Evolutionary conservation across 169 alveolate genomes (phyloP), one percentile per base, ranked within the genome.

Genomic region (Babesia gibsoni): DNA sequence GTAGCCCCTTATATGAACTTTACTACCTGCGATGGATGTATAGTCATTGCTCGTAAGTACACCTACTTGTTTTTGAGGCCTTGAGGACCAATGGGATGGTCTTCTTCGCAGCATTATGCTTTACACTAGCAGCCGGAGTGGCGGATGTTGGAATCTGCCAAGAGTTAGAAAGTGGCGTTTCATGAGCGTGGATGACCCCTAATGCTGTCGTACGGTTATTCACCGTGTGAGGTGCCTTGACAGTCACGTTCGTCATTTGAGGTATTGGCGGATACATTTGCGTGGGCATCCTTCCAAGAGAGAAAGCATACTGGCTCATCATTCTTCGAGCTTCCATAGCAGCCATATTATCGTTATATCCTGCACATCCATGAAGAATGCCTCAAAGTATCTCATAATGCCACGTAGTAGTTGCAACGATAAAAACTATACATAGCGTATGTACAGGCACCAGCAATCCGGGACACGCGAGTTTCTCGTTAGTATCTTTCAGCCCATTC

Each of bases 301-400:
- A 36, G 25, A 63, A 41, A 33, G 20, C 29, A 0, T 59, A 14
- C 36, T 65, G 79, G 0, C 22, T 20, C 84, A 75, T 75, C 50
- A 63, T 3, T 43, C 65, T 52, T 22, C 68, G n/a, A 1, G 84
- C 78, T 22, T 75, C 84, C 7, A 48, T 14, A 18, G 64, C 79
- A 3, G 84, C 84, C 48, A 75, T 35, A 30, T 75, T 79, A 23
- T 75, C 84, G 27, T 37, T 52, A 29, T 65, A 75, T 14, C 84
- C 84, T 75, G 54, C 25, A 65, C n/a, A n/a, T n/a, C 16, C 48
- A 41, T 41, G 48, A 16, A 16, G n/a, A 41, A 41, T 41, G 48
- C 48, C 16, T 41, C 48, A 16, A 16, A 41, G n/a, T 41, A 41
- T 41, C 16, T 41, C n/a, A 16, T 16, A 16, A 41, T 16, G n/a